Conservation (phyloP, 495 filamentous ascomycete species). For the Aspergillus leporis region DNA sequence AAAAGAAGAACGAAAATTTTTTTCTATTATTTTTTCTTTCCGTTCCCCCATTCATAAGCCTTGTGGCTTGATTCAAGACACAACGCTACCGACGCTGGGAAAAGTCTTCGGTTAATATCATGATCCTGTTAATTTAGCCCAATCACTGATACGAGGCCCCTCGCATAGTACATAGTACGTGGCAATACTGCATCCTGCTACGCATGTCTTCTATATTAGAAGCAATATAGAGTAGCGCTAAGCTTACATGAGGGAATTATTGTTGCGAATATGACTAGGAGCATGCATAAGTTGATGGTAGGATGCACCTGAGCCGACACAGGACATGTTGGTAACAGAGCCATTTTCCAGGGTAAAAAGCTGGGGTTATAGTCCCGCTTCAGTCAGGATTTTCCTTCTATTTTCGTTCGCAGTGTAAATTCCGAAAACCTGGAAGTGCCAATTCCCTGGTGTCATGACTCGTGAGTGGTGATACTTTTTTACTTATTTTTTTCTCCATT, state of each 20-base stretch:
- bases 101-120: neutral
- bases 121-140: neutral
- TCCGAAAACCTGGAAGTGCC: too few species aligned
- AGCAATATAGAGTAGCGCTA: neutral
- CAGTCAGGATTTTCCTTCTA: neutral
- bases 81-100: neutral
- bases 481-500: neutral
- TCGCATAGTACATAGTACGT: neutral
- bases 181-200: neutral
- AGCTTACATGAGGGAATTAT: neutral
- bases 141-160: neutral
- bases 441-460: neutral
- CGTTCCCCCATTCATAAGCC: neutral
- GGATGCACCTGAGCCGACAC: too few species aligned
- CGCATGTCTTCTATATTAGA: neutral
- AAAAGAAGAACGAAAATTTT: neutral
- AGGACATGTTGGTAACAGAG: too few species aligned
- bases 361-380: neutral
- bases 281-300: neutral
- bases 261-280: neutral
- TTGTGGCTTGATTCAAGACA: constrained; percentile 2
- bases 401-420: too few species aligned
- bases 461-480: too few species aligned
- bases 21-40: neutral
- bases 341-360: too few species aligned